Evolutionary conservation across 345 rosid genomes (phyloP), one percentile per base, ranked within the genome.

Genomic region (Eutrema japonicum): DNA sequence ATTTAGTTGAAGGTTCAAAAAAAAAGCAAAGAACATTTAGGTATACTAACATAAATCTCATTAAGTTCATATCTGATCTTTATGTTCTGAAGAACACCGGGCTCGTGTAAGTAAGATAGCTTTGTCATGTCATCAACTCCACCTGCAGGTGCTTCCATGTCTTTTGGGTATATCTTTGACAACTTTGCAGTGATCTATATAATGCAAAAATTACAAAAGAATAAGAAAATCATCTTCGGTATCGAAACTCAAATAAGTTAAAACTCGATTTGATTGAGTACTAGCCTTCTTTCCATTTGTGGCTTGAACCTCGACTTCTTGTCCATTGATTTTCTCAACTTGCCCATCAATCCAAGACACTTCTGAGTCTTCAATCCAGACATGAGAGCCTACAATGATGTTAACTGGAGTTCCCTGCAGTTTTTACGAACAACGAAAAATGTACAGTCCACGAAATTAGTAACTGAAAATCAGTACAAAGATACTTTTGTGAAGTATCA

Each of bases 321-420:
- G 22, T 33, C 92, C 97, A 30, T 72, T 84, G 70, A 94, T 89
- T 76, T 89, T 91, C 54, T 68, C 64, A 71, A 94, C 95, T 59
- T 59, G 75, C 45, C 98, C 98, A 73, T 88, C 92, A 75, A 86
- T 71, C 97, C 98, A 94, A 78, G 95, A 90, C 47, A 64, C 36
- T 0, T 82, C 90, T 8, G 84, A 55, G 78, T 94, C 95, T 81
- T 91, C 98, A 32, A 76, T 85, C 98, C 97, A 94, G 75, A 89
- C 90, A 29, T 94, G 89, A 78, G 98, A 94, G 62, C 98, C 95
- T 3, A 88, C 96, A 63, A 82, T 89, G 56, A 94, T 91, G 71
- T 91, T 94, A 57, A 86, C 97, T 2, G 86, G 80, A 78, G 93
- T 86, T 78, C 84, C 98, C 98, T 94, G 84, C 80, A 80, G 13